phyloP scores from a whole-genome alignment of 257 asterid genomes.

The Nemophila menziesii region DNA sequence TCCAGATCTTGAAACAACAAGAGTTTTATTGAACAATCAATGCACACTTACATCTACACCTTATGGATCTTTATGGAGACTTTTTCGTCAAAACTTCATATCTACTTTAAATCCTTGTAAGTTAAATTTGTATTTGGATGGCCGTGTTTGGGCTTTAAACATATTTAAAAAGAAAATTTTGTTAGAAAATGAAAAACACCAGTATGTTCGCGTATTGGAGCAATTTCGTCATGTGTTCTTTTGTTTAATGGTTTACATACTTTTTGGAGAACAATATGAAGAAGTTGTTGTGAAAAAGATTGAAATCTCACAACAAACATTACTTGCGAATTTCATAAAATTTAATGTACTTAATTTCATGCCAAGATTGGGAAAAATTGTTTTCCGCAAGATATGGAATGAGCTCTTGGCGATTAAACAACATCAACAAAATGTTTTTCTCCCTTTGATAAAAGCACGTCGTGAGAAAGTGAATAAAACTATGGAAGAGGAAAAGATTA shows the following conservation, averaged over 20 bases:
- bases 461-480: slow-evolving; percentile 3
- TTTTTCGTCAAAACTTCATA: neutral
- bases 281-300: slow-evolving; percentile 7
- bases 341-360: slow-evolving; percentile 10
- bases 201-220: neutral
- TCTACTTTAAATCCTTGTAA: neutral
- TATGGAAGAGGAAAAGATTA: neutral
- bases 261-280: slow-evolving; percentile 10
- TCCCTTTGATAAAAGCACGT: slow-evolving; percentile 15
- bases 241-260: slow-evolving; percentile 12
- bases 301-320: slow-evolving; percentile 10
- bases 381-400: slow-evolving; percentile 11
- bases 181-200: neutral
- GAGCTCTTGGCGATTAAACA: slow-evolving; percentile 9
- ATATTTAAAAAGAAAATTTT: no score
- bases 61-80: neutral
- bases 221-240: slow-evolving; percentile 7
- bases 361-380: slow-evolving; percentile 14
- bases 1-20: neutral
- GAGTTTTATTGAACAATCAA: neutral
- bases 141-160: neutral
- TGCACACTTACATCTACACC: neutral
- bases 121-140: neutral
- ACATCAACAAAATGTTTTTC: slow-evolving; percentile 7
- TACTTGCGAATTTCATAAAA: slow-evolving; percentile 1